Evolutionary conservation across 176 grass and related monocot species (phyloP), one percentile per base, ranked within the genome.

Genomic region (Musa troglodytarum): DNA sequence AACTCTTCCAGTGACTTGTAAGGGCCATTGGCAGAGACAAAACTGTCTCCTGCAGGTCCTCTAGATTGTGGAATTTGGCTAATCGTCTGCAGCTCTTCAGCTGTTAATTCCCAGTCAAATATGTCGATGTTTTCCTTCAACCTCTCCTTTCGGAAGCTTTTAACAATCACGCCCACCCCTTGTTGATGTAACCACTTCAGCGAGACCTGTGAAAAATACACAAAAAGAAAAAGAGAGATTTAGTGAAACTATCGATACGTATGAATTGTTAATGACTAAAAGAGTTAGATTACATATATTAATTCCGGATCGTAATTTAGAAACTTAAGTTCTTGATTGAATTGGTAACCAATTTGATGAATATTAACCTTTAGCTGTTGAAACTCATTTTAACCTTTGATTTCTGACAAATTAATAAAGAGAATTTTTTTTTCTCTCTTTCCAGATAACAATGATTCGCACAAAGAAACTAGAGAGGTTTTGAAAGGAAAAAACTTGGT

Each of bases 91-190:
- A 20, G 69, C 63, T 92, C 86, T 53, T 89, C 87, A 7, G 77
- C 63, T 0, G 62, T 78, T 17, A 89, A 62, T 56, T 78, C 82
- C 87, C 79, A 87, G 73, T 83, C 64, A 9, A 89, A 87, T 29
- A 92, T 82, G 14, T 63, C 24, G 0, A 89, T 55, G 73, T 85
- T 89, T 9, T 82, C 65, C 34, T 25, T 34, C 13, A 92, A 72
- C 67, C 83, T 86, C 22, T 92, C 86, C 76, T 74, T 80, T 13
- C 74, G 85, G 73, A 81, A 85, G 63, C 84, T 92, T 81, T 92
- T 92, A 29, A 73, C 79, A 10, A 87, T 81, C 3, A 78, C 50
- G 28, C 76, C 86, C 21, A 54, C 79, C 8, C 84, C 84, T 72
- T 89, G 77, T 50, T 92, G 81, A 11, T 84, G 54, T 5, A 84